Evolutionary conservation across 2,329 filamentous ascomycete species (phyloP), one percentile per base, ranked within the genome.

Genomic region (Beauveria varroae): DNA sequence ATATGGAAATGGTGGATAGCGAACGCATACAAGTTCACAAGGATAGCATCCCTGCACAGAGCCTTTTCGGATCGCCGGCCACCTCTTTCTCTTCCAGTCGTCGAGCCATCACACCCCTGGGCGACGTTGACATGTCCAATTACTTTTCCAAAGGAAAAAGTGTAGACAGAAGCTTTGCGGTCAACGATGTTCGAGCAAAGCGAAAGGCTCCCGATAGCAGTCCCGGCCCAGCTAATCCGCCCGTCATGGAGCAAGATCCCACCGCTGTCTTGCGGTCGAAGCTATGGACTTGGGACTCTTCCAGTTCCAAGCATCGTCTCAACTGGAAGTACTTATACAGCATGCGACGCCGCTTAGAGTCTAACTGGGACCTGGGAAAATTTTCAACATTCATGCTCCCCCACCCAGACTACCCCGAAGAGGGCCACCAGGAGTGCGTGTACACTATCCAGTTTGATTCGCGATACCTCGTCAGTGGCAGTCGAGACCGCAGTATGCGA

Each of bases 311-410:
- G 51, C 81, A 86, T 62, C 88, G 85, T 67, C 78, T 98, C 53
- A 96, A 96, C 73, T 99, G 93, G 93, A 89, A 92, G 58, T 91
- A 95, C 71, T 79, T 99, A 1, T 99, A 96, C 76, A 91, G 90
- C 65, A 90, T 96, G 78, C 87, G 95, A 63, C 84, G 87, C 61
- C 83, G 86, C 24, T 78, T 99, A 16, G 95, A 99, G 75, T 86
- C 88, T 8, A 98, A 99, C 71, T 99, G 95, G 95, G 86, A 91
- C 63, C 82, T 86, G 22, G 93, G 90, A 4, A 88, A 86, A 62
- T 96, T 84, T 71, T 85, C 81, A 3, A 96, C 93, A 65, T 98
- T 98, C 69, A 91, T 96, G 71, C 82, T 99, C 1, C 95, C 95
- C 0, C 91, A 96, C 69, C 92, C 92, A 0, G 81, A 85, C 43